A percentile compares a stretch with the other conserved stretches of the same genome.
These are phyloP conservation scores for Gigaspora rosea DNA, from an alignment of 192 early-diverging fungal genomes.

Conservation along the genomic window DNA sequence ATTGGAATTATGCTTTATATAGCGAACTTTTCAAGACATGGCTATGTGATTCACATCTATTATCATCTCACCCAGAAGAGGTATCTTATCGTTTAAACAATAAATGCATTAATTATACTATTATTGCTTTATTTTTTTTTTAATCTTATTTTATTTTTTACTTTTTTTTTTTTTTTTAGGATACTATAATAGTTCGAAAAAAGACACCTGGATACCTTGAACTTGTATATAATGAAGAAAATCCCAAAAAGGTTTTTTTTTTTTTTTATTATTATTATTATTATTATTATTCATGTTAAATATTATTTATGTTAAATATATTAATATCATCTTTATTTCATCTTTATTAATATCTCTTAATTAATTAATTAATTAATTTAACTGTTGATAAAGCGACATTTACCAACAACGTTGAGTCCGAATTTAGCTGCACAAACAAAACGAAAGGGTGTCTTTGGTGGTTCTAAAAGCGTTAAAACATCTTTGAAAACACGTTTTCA, in stretches of 20 bases:
- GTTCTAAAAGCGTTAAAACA: constrained; percentile 25
- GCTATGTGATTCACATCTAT: constrained; percentile 30
- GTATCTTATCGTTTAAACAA: background rate
- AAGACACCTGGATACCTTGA: constrained; percentile 33
- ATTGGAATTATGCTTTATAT: constrained; percentile 32
- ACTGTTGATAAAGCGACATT: background rate
- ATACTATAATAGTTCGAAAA: constrained; percentile 33
- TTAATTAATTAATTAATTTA: background rate
- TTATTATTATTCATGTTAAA: background rate
- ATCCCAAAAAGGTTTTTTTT: constrained; percentile 31
- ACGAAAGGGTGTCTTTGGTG: constrained; percentile 27
- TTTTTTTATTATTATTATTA: no score
- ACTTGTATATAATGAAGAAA: constrained; percentile 32
- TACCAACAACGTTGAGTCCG: background rate
- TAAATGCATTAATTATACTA: no score
- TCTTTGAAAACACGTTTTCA: constrained; percentile 36
- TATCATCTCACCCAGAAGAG: constrained; percentile 29
- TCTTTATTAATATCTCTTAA: background rate
- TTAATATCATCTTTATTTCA: no score
- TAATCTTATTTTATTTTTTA: background rate
- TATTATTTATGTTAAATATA: background rate
- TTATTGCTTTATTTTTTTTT: no score
- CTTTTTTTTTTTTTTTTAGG: background rate
- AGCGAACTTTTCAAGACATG: constrained; percentile 30
- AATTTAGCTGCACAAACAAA: constrained; percentile 9